Evolutionary conservation across 2,329 filamentous ascomycete species (phyloP).

Genomic region (Biscogniauxia marginata): DNA sequence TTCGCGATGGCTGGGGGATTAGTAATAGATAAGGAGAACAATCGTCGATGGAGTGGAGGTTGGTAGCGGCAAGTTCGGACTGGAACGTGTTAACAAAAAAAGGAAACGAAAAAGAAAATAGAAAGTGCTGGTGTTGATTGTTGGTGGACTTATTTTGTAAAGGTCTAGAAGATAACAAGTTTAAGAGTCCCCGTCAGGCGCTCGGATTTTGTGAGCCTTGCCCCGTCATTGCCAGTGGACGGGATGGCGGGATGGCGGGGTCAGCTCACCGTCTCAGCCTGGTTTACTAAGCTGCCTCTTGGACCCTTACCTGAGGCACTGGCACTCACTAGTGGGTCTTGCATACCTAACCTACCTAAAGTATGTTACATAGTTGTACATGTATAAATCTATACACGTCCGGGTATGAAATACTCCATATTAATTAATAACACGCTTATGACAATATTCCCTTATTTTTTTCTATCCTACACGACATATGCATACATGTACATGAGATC

Average conservation of each 20-base stretch:
- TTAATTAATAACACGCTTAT: too few relatives aligned
- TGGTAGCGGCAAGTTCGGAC: too few relatives aligned
- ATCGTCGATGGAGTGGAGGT: too few relatives aligned
- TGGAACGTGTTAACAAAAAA: too few relatives aligned
- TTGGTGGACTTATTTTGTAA: background rate
- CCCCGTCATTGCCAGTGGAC: constrained; percentile 1
- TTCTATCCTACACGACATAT: background rate
- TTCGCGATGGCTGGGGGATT: background rate
- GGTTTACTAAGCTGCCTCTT: background rate
- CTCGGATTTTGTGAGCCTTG: constrained; percentile 3
- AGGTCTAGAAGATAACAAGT: background rate
- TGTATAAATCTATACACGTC: background rate
- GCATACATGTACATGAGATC: background rate
- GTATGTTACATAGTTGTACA: too few relatives aligned
- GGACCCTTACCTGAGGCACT: too few relatives aligned
- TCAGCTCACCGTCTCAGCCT: constrained; percentile 2
- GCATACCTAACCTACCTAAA: too few relatives aligned
- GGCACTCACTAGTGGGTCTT: too few relatives aligned
- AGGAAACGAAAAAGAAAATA: background rate
- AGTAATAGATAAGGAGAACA: background rate
- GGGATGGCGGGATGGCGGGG: constrained; percentile 14
- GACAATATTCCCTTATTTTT: too few relatives aligned
- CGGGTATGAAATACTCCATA: too few relatives aligned
- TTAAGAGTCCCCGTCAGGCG: background rate
- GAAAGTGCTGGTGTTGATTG: background rate